Evolutionary conservation across 2,329 filamentous ascomycete genomes (phyloP).

Genomic region (Arthrobotrys megalospora): DNA sequence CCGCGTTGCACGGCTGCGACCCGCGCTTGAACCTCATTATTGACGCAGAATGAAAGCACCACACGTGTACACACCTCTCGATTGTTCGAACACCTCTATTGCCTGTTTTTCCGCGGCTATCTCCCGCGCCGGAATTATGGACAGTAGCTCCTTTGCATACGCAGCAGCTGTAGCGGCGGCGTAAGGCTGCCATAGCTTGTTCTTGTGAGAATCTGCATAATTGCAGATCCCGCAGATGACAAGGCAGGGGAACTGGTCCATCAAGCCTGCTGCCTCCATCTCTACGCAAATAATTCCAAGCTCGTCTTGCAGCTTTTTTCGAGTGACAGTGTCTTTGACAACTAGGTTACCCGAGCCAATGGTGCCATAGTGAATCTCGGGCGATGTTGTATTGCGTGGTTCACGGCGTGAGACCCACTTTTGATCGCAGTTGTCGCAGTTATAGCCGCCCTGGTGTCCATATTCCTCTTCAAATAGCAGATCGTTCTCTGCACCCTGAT

Average conservation of each 20-base stretch:
- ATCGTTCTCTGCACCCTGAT: constrained; percentile 37
- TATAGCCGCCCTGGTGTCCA: background rate
- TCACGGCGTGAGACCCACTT: background rate
- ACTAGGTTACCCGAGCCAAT: constrained; percentile 34
- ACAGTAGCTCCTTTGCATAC: constrained; percentile 41
- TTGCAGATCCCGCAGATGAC: constrained; percentile 45
- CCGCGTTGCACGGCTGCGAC: no score
- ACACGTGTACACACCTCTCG: constrained; percentile 9
- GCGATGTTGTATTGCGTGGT: background rate
- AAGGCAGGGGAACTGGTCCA: constrained; percentile 38
- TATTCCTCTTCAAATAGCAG: constrained; percentile 12
- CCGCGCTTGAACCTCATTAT: no score
- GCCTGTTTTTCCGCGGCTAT: constrained; percentile 23
- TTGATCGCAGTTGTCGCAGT: constrained; percentile 8
- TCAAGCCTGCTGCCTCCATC: constrained; percentile 39
- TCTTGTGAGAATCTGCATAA: constrained; percentile 49
- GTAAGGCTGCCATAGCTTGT: constrained; percentile 45
- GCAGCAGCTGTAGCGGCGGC: constrained; percentile 42
- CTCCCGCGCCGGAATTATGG: constrained; percentile 18
- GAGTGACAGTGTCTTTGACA: constrained; percentile 29
- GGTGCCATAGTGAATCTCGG: constrained; percentile 33
- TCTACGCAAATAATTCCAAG: constrained; percentile 40
- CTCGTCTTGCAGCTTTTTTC: constrained; percentile 15
- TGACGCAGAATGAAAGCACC: background rate
- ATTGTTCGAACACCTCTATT: constrained; percentile 7